Conservation (phyloP, 2,329 filamentous ascomycete species). For the Acrocalymma vagum region DNA sequence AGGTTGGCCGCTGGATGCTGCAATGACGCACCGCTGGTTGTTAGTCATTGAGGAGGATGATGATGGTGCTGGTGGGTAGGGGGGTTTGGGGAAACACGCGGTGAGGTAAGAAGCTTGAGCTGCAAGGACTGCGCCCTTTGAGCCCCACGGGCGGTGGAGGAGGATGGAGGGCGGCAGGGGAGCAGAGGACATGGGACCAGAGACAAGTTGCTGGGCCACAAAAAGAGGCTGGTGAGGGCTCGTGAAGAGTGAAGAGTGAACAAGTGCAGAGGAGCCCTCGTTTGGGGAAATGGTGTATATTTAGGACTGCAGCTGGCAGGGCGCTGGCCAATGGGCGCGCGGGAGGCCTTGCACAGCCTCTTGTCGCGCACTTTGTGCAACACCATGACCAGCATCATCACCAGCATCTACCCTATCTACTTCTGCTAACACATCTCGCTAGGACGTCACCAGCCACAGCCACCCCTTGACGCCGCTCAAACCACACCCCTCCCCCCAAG, state of each 20-base stretch:
- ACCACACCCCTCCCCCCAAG: neutral
- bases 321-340: constrained; percentile 1
- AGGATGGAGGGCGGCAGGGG: constrained; percentile 8
- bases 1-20: constrained; percentile 14
- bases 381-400: neutral
- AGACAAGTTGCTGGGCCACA: too few relatives aligned
- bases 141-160: constrained; percentile 22
- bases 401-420: neutral
- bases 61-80: constrained; percentile 13
- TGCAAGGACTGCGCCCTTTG: constrained; percentile 24
- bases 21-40: constrained; percentile 20
- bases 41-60: constrained; percentile 7
- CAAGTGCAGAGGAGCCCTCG: too few relatives aligned
- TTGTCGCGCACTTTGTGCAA: too few relatives aligned
- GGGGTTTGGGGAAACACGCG: constrained; percentile 22
- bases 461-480: neutral
- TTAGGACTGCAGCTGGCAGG: constrained; percentile 5
- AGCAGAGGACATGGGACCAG: constrained; percentile 1
- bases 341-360: constrained; percentile 26
- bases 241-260: too few relatives aligned
- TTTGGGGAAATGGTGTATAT: constrained; percentile 16
- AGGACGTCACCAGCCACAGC: constrained; percentile 38
- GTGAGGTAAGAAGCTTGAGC: constrained; percentile 39
- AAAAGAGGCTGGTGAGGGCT: constrained; percentile 5
- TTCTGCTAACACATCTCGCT: too few relatives aligned